Base-by-base conservation (phyloP, 257 asterid species). In the Cruciata laevipes region DNA sequence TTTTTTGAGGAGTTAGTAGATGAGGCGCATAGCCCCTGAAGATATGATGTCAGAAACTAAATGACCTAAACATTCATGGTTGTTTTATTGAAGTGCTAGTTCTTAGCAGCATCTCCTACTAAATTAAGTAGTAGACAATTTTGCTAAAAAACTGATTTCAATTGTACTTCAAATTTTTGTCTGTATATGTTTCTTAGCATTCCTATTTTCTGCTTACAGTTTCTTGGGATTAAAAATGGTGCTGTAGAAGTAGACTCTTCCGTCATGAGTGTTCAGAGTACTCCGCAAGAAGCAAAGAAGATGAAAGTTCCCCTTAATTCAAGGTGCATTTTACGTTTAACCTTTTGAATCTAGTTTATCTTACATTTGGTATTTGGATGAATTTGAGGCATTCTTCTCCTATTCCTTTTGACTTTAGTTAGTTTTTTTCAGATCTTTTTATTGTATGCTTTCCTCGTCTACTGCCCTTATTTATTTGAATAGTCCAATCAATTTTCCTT, bases 281-380 rank as follows among this genome's bases (percentile, higher is more conserved):
- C 18, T 74, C 91, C 87, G 81, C 88, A 90, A 82, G 99, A 90
- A 32, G 97, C 91, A 74, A 94, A 84, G 82, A 92, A 86, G 83
- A 77, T 80, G 8, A 94, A 94, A 83, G 88, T 94, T 75, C 97
- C 99, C 69, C 88, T 94, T 25, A 94, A 94, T 81, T 88, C 99
- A 44, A 94, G 95, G 97, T 94, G 77, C 59, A 68, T 40, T 3
- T 62, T 60, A 53, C 21, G 21, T 31, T 55, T 70, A 12, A 35
- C 23, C 11, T 3, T 42, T 12, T 18, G 53, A 7, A 17, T 16
- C 44, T 60, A 25, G 66, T 63, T 55, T 52, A 17, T 32, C 23
- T 9, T 51, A 44, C 68, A 70, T 59, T 49, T 49, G 14, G 11
- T 63, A 70, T 59, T 49, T 49, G 14, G 11, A 25, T 42, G 17